These are phyloP conservation scores for Solanum hybrid DNA, from an alignment of 305 asterid genomes.

Conservation along the genomic window DNA sequence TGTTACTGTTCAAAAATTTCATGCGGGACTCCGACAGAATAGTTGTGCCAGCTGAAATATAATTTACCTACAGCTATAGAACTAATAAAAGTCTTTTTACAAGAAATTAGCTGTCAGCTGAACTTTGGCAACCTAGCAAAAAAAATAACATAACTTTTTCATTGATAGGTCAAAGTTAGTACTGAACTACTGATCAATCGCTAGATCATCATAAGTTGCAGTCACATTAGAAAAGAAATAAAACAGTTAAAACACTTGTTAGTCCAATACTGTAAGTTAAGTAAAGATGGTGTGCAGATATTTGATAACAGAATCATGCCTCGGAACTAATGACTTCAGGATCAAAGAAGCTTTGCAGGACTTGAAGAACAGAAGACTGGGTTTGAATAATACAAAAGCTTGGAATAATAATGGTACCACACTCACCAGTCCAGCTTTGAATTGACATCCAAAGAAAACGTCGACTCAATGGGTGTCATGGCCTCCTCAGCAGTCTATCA, in stretches of 20 bases:
- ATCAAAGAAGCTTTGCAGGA: background rate
- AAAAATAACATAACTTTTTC: background rate
- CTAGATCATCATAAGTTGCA: background rate
- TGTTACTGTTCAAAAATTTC: background rate
- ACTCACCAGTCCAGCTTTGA: conserved; percentile 82
- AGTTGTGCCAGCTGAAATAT: background rate
- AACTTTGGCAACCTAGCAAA: background rate
- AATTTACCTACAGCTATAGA: background rate
- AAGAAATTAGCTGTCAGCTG: background rate
- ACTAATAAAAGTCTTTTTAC: background rate
- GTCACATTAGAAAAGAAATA: background rate
- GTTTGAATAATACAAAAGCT: background rate
- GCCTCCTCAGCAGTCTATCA: conserved; percentile 86
- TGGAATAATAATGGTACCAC: background rate
- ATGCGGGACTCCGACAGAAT: background rate
- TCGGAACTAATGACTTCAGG: background rate
- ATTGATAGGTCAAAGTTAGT: background rate
- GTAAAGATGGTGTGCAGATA: background rate
- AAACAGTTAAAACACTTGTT: background rate
- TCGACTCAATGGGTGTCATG: conserved; percentile 88
- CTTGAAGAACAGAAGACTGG: background rate
- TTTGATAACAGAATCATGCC: background rate
- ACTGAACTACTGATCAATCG: background rate
- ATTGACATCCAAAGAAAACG: conserved; percentile 78
- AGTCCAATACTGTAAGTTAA: background rate